Percentiles rank a stretch among this genome's conserved stretches.
phyloP scores from a whole-genome alignment of 345 rosid species.

The Cardamine resedifolia region DNA sequence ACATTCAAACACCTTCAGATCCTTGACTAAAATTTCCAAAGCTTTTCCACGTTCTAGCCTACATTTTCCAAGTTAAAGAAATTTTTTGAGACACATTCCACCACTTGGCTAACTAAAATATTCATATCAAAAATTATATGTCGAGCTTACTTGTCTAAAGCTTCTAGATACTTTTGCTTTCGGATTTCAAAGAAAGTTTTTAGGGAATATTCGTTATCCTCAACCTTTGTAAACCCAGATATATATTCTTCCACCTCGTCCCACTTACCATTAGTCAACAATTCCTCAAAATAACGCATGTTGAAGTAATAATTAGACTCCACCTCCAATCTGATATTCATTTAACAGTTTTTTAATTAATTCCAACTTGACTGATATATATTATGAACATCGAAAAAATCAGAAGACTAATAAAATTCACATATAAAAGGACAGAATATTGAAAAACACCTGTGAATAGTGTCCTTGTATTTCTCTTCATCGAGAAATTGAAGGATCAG shows the following conservation, averaged over 20 bases:
- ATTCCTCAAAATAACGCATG: slow-evolving; percentile 81
- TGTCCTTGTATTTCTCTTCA: slow-evolving; percentile 77
- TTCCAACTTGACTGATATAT: background rate
- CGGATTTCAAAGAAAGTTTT: slow-evolving; percentile 89
- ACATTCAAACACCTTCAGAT: slow-evolving; percentile 75
- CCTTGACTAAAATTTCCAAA: slow-evolving; percentile 82
- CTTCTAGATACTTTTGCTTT: slow-evolving; percentile 90
- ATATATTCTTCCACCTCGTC: slow-evolving; percentile 85
- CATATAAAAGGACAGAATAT: no score
- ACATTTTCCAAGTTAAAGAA: slow-evolving; percentile 16
- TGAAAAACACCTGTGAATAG: slow-evolving; percentile 64
- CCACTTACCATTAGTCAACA: slow-evolving; percentile 91
- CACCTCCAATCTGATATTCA: slow-evolving; percentile 67
- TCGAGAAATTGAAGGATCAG: slow-evolving; percentile 89
- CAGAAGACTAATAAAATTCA: no score
- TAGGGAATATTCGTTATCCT: slow-evolving; percentile 64
- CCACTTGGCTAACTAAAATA: background rate
- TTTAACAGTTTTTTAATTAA: slow-evolving; percentile 6
- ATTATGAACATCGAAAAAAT: background rate
- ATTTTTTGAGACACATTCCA: background rate
- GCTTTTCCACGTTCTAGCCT: slow-evolving; percentile 82
- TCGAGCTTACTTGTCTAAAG: slow-evolving; percentile 70
- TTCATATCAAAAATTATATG: background rate
- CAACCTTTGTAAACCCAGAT: slow-evolving; percentile 58
- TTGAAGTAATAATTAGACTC: slow-evolving; percentile 87